phyloP scores from a whole-genome alignment of 192 early-diverging fungal genomes.

The Coemansia asiatica region DNA sequence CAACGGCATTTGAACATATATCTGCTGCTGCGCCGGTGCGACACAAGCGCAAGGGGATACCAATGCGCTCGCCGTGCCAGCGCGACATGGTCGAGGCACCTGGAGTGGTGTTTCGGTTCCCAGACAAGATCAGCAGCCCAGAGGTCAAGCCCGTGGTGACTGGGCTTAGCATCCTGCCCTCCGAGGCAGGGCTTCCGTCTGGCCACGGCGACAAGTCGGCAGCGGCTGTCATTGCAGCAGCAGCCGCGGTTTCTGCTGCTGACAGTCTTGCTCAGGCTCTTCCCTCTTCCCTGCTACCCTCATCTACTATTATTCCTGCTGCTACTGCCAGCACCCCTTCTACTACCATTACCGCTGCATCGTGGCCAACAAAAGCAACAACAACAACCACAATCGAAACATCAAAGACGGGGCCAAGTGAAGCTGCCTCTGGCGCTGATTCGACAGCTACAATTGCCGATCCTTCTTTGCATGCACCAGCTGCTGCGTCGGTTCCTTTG shows the following conservation, averaged over 20 bases:
- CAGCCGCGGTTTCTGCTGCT: constrained; percentile 22
- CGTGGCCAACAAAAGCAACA: constrained; percentile 6
- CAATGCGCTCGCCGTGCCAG: constrained; percentile 53
- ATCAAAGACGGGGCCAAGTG: not conserved
- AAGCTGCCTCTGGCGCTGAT: constrained; percentile 6
- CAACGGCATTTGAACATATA: constrained; percentile 25
- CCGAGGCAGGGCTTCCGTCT: constrained; percentile 47
- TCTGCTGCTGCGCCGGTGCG: constrained; percentile 24
- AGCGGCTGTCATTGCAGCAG: constrained; percentile 42
- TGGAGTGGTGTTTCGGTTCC: constrained; percentile 56
- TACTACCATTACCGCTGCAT: constrained; percentile 7
- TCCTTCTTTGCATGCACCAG: not conserved
- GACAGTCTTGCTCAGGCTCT: constrained; percentile 8
- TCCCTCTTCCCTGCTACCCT: not conserved
- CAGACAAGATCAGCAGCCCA: constrained; percentile 47
- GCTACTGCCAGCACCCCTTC: not conserved
- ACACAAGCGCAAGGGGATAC: constrained; percentile 56
- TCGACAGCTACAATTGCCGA: not conserved
- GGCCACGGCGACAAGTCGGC: constrained; percentile 49
- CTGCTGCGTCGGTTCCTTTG: no score
- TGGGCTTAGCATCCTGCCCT: constrained; percentile 45
- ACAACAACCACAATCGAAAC: not conserved
- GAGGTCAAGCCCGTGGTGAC: constrained; percentile 13
- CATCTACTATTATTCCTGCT: not conserved
- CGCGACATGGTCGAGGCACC: constrained; percentile 52